phyloP scores from a whole-genome alignment of 441 rosid species.

The Pelargonium exstipulatum region DNA sequence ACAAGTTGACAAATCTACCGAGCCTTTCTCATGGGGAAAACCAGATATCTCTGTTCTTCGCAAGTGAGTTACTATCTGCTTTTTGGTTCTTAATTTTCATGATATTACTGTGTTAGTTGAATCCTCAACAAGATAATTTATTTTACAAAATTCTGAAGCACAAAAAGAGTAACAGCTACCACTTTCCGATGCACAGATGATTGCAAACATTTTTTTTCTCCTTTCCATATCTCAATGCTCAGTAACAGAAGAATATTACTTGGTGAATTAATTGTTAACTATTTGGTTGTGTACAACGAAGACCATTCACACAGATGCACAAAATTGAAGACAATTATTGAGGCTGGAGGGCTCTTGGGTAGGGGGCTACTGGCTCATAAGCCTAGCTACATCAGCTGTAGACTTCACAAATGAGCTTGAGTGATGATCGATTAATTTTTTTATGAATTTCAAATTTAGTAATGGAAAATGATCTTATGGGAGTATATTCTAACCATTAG shows the following conservation, averaged over 20 bases:
- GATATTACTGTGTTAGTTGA: not conserved
- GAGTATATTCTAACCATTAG: not conserved
- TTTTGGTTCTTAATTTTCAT: conserved; percentile 12
- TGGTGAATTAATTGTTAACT: no score
- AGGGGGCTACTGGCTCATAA: not conserved
- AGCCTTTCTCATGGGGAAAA: conserved; percentile 88
- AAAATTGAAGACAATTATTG: not conserved
- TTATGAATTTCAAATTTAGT: not conserved
- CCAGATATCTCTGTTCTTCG: conserved; percentile 74
- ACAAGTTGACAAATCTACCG: conserved; percentile 91
- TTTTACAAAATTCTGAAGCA: conserved; percentile 1
- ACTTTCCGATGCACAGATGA: not conserved
- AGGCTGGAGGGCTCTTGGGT: not conserved
- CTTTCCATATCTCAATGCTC: not conserved
- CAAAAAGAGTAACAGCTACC: not conserved
- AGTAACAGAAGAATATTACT: not conserved
- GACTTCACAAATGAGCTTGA: not conserved
- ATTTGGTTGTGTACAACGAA: not conserved
- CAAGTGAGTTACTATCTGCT: conserved; percentile 45
- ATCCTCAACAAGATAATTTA: not conserved
- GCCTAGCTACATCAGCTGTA: not conserved
- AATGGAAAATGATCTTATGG: not conserved
- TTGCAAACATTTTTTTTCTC: not conserved
- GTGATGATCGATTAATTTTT: not conserved
- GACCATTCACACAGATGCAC: not conserved